Conservation (phyloP, 2,329 filamentous ascomycete genomes). For the Dactylellina haptotyla region DNA sequence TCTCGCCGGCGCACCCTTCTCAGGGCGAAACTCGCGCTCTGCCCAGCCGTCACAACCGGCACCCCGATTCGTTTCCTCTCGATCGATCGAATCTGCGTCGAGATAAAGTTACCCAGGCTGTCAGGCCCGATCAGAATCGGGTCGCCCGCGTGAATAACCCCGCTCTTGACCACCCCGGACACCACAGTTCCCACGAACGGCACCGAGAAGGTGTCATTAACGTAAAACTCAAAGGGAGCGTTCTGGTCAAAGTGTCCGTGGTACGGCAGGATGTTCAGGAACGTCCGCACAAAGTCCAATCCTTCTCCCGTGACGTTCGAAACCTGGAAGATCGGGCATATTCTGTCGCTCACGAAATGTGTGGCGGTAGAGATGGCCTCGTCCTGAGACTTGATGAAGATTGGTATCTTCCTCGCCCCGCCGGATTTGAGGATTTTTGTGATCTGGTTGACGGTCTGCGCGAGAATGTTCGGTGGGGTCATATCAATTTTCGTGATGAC, state of each 20-base stretch:
- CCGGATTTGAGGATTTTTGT: slow-evolving; percentile 93
- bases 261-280: slow-evolving; percentile 93
- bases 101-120: slow-evolving; percentile 85
- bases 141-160: slow-evolving; percentile 82
- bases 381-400: slow-evolving; percentile 90
- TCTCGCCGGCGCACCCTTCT: slow-evolving; percentile 89
- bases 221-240: slow-evolving; percentile 89
- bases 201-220: slow-evolving; percentile 98
- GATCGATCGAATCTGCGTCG: slow-evolving; percentile 88
- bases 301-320: slow-evolving; percentile 96
- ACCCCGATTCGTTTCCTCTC: slow-evolving; percentile 93
- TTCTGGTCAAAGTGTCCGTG: slow-evolving; percentile 90
- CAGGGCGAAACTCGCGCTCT: slow-evolving; percentile 90
- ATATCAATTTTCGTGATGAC: slow-evolving; percentile 99
- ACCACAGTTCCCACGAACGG: slow-evolving; percentile 97
- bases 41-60: slow-evolving; percentile 86
- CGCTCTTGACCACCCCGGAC: slow-evolving; percentile 84
- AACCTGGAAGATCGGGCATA: slow-evolving; percentile 97
- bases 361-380: slow-evolving; percentile 92
- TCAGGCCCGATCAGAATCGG: slow-evolving; percentile 89
- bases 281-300: slow-evolving; percentile 87
- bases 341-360: slow-evolving; percentile 92
- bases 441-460: slow-evolving; percentile 91
- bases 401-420: slow-evolving; percentile 91
- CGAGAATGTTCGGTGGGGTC: slow-evolving; percentile 91